A percentile compares a stretch with the other conserved stretches of the same genome.
Evolutionary conservation across 352 stramenopile genomes (phyloP).

Genomic region (Phytopythium sindhum): DNA sequence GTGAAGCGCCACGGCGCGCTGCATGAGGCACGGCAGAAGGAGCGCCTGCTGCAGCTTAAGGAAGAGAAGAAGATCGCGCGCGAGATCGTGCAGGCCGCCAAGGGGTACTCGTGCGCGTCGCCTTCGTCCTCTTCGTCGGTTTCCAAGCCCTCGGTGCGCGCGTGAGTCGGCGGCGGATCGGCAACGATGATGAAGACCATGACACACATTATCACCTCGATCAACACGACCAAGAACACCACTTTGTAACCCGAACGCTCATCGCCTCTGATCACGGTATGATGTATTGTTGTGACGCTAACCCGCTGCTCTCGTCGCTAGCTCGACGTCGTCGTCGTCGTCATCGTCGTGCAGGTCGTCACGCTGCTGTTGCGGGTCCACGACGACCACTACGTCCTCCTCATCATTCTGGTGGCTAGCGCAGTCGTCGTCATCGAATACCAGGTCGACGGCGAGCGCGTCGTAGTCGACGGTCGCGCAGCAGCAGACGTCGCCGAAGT

Average conservation of each 20-base stretch:
- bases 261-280: neutral
- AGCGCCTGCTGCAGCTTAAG: constrained; percentile 86
- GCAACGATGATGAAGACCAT: no score
- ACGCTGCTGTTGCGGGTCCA: neutral
- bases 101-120: constrained; percentile 48
- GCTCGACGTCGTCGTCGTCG: neutral
- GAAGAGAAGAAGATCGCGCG: constrained; percentile 85
- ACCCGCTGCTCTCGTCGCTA: neutral
- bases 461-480: constrained; percentile 5
- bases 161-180: neutral
- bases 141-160: neutral
- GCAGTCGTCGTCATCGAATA: constrained; percentile 1
- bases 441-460: neutral
- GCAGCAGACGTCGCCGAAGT: constrained; percentile 57
- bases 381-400: neutral
- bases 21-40: constrained; percentile 69
- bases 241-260: neutral
- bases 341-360: neutral
- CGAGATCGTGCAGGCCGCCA: constrained; percentile 81
- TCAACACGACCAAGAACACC: constrained; percentile 2
- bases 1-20: constrained; percentile 85
- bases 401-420: neutral
- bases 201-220: neutral
- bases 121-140: constrained; percentile 13
- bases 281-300: neutral